phyloP scores from a whole-genome alignment of 768 basidiomycete species.

The Calocybe gangraenosa region DNA sequence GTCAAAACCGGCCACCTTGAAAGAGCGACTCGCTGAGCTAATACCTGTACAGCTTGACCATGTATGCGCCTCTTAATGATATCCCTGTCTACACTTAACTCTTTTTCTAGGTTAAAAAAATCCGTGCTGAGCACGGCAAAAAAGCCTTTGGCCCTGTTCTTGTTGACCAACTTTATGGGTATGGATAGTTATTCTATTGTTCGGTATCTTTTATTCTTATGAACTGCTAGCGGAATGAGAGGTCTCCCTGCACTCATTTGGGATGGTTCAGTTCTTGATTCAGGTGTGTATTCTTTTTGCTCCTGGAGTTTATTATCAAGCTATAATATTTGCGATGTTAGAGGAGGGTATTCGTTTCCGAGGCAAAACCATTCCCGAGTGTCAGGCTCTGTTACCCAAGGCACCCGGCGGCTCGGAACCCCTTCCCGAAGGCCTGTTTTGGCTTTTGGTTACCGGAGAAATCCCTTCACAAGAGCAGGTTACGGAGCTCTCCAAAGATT shows the following conservation, averaged over 20 bases:
- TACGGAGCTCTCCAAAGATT: slow-evolving; percentile 80
- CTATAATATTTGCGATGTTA: slow-evolving; percentile 23
- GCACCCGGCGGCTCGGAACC: slow-evolving; percentile 87
- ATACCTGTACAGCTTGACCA: slow-evolving; percentile 85
- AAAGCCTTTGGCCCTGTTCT: slow-evolving; percentile 90
- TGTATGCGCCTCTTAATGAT: slow-evolving; percentile 36
- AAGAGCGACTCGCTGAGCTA: slow-evolving; percentile 90
- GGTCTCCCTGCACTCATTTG: slow-evolving; percentile 93
- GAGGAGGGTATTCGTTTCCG: slow-evolving; percentile 99
- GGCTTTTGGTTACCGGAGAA: slow-evolving; percentile 94
- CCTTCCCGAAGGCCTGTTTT: slow-evolving; percentile 91
- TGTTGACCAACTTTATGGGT: slow-evolving; percentile 92
- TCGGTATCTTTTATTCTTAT: slow-evolving; percentile 2
- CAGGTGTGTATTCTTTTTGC: slow-evolving; percentile 45
- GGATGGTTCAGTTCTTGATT: slow-evolving; percentile 97
- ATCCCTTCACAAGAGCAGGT: slow-evolving; percentile 91
- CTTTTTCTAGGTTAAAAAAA: slow-evolving; percentile 64
- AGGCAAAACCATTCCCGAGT: slow-evolving; percentile 91
- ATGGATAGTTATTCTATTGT: slow-evolving; percentile 15
- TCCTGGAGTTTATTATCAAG: neutral
- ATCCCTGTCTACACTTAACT: slow-evolving; percentile 7
- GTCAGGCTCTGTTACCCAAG: slow-evolving; percentile 82
- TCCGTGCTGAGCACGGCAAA: slow-evolving; percentile 83
- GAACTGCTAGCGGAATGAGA: slow-evolving; percentile 65
- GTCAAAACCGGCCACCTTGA: slow-evolving; percentile 71